Evolutionary conservation across 2,329 filamentous ascomycete genomes (phyloP).

Genomic region (Helminthosporium solani): DNA sequence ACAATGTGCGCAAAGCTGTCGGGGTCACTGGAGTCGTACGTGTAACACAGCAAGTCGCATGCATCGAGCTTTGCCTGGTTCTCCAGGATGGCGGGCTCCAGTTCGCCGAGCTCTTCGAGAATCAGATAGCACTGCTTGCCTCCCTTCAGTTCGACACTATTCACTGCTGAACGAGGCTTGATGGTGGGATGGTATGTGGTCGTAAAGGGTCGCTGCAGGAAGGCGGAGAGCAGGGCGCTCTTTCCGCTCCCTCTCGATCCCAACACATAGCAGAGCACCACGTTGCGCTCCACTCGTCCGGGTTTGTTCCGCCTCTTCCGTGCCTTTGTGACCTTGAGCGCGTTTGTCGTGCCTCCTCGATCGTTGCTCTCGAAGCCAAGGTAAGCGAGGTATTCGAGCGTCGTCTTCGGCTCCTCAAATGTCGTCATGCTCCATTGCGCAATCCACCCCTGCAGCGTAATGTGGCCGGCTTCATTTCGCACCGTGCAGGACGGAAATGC

Average conservation of each 20-base stretch:
- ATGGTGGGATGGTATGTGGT: conserved; percentile 88
- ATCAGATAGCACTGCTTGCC: conserved; percentile 98
- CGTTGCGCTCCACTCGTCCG: conserved; percentile 87
- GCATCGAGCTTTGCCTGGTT: conserved; percentile 87
- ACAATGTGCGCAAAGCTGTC: conserved; percentile 94
- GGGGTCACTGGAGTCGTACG: conserved; percentile 94
- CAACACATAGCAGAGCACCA: conserved; percentile 89
- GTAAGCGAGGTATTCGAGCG: conserved; percentile 92
- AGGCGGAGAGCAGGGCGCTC: conserved; percentile 85
- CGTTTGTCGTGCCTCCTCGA: conserved; percentile 72
- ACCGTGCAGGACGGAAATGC: conserved; percentile 93
- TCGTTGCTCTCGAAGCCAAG: conserved; percentile 86
- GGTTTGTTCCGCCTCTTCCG: conserved; percentile 80
- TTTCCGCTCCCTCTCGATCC: conserved; percentile 87
- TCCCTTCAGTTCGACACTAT: conserved; percentile 92
- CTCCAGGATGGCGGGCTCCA: conserved; percentile 92
- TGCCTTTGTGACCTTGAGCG: conserved; percentile 88
- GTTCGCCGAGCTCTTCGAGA: conserved; percentile 87
- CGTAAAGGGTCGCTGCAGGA: conserved; percentile 85
- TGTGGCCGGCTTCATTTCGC: conserved; percentile 89
- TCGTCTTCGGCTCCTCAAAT: conserved; percentile 92
- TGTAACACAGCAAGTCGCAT: conserved; percentile 91
- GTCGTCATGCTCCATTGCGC: conserved; percentile 99
- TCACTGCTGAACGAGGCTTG: conserved; percentile 88
- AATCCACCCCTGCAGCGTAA: conserved; percentile 95